Evolutionary conservation across 306 rosid species (phyloP).

Genomic region (Malus sieversii): DNA sequence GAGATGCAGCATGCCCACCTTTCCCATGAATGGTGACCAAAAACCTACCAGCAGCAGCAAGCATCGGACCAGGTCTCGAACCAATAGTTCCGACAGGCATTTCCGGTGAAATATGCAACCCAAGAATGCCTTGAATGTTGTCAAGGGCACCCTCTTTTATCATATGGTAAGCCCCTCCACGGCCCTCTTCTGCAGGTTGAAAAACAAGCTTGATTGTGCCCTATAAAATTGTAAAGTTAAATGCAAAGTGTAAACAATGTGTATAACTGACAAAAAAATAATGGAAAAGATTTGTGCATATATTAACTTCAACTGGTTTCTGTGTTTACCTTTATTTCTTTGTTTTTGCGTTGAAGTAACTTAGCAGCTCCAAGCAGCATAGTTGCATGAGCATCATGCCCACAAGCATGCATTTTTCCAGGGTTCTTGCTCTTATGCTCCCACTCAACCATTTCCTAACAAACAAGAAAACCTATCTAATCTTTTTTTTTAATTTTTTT

Average conservation of each 20-base stretch:
- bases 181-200: slow-evolving; percentile 57
- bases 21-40: slow-evolving; percentile 25
- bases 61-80: slow-evolving; percentile 44
- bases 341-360: slow-evolving; percentile 37
- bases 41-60: slow-evolving; percentile 42
- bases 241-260: not conserved
- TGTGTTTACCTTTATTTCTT: slow-evolving; percentile 30
- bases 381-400: slow-evolving; percentile 53
- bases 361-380: slow-evolving; percentile 68
- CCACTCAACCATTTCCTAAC: slow-evolving; percentile 63
- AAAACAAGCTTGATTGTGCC: slow-evolving; percentile 64
- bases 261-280: too few relatives aligned
- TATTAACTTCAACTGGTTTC: not conserved
- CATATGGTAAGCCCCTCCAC: slow-evolving; percentile 46
- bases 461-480: not conserved
- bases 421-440: slow-evolving; percentile 48
- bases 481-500: not conserved
- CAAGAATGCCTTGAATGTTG: slow-evolving; percentile 39
- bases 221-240: slow-evolving; percentile 6
- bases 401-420: slow-evolving; percentile 64
- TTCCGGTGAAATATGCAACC: slow-evolving; percentile 34
- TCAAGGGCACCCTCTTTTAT: slow-evolving; percentile 47
- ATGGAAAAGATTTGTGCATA: not conserved
- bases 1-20: slow-evolving; percentile 37
- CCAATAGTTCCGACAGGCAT: slow-evolving; percentile 29